These are phyloP conservation scores for Talaromyces liani DNA, from an alignment of 495 filamentous ascomycete species.

Conservation along the genomic window DNA sequence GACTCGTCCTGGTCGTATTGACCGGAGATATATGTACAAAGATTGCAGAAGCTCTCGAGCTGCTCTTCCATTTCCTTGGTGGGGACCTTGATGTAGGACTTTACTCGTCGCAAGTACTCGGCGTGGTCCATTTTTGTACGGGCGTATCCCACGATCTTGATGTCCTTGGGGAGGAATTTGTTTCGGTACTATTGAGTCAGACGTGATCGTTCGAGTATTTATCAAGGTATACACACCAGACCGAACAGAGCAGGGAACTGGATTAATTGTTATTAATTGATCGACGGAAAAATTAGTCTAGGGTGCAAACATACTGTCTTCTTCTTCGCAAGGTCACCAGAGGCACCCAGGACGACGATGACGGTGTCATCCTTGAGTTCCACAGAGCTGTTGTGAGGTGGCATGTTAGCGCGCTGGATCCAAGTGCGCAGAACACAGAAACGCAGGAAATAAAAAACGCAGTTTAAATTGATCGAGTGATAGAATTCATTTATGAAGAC, in stretches of 20 bases:
- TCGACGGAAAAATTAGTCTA: conserved; percentile 12
- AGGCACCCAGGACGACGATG: conserved; percentile 95
- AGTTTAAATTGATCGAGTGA: not conserved
- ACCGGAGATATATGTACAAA: conserved; percentile 90
- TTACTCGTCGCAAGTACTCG: conserved; percentile 88
- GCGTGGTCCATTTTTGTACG: conserved; percentile 98
- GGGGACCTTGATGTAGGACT: conserved; percentile 97
- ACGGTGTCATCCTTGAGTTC: conserved; percentile 98
- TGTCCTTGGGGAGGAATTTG: conserved; percentile 96
- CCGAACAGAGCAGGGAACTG: conserved; percentile 98
- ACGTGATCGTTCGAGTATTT: conserved; percentile 13
- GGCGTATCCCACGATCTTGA: conserved; percentile 97
- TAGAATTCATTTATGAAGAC: not conserved
- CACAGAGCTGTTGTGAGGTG: conserved; percentile 49
- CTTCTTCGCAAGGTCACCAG: conserved; percentile 98
- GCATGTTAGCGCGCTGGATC: conserved; percentile 22
- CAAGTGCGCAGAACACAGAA: not conserved
- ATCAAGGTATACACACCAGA: conserved; percentile 60
- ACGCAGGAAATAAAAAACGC: not conserved
- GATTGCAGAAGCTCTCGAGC: conserved; percentile 75
- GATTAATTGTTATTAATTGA: conserved; percentile 19
- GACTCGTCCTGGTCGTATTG: conserved; percentile 98
- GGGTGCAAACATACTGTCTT: conserved; percentile 69
- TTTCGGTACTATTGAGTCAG: conserved; percentile 69
- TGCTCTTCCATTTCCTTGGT: conserved; percentile 97